These are phyloP conservation scores for Ophiorrhiza pumila DNA, from an alignment of 257 asterid species.

Conservation along the genomic window DNA sequence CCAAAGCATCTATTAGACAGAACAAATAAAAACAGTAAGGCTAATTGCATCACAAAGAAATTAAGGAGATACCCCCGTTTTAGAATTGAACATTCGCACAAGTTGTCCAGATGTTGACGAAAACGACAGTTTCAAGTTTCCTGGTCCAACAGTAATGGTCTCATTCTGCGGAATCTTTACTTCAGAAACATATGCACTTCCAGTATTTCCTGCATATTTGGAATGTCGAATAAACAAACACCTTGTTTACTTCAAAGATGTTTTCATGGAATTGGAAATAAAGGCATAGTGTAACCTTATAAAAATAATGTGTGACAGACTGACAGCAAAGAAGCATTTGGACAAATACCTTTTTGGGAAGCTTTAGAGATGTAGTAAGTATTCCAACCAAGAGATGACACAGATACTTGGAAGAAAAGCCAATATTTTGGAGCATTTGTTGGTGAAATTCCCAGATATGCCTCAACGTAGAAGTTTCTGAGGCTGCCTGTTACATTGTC, in stretches of 20 bases:
- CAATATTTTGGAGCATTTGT: conserved; percentile 53
- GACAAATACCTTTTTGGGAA: conserved; percentile 40
- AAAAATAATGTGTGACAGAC: background rate
- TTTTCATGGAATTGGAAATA: background rate
- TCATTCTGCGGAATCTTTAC: conserved; percentile 33
- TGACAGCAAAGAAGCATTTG: background rate
- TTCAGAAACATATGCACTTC: conserved; percentile 21
- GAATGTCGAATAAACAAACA: background rate
- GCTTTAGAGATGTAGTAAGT: conserved; percentile 60
- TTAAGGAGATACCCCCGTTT: conserved; percentile 55
- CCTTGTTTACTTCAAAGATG: background rate
- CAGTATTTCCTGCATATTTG: conserved; percentile 40
- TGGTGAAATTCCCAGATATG: conserved; percentile 61
- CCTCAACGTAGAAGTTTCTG: conserved; percentile 62
- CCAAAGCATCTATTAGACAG: conserved; percentile 6
- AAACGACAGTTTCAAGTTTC: conserved; percentile 65
- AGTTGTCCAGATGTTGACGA: conserved; percentile 78
- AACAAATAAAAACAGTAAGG: background rate
- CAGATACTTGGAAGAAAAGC: conserved; percentile 63
- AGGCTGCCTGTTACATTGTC: conserved; percentile 55
- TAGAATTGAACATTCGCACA: conserved; percentile 57
- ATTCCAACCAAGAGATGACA: conserved; percentile 74
- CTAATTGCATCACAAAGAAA: background rate
- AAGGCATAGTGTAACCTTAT: background rate
- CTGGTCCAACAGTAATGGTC: conserved; percentile 64